Base-by-base conservation (phyloP, 257 asterid genomes). In the Ajuga chamaepitys region DNA sequence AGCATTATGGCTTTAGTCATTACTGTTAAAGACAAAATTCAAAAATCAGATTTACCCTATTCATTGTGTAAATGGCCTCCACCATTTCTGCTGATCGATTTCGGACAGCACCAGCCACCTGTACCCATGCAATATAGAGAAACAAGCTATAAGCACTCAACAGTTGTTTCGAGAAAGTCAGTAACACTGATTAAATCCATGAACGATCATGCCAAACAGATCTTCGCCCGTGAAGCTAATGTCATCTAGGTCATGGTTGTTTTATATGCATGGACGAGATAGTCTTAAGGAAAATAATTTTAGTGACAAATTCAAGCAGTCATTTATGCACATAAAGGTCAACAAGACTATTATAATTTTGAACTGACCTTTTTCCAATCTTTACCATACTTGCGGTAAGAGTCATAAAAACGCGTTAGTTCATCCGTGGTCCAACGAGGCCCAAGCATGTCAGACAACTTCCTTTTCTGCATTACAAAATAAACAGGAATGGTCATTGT, bases 331-430 rank as follows among this genome's bases (percentile, higher is more conserved):
- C 10, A 32, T 59, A 25, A 25, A 24, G 70, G 53, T 57, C 48
- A 45, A 65, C 14, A 7, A 26, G 26, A 54, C 50, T 37, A 54
- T 32, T 45, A 35, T 34, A 66, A 52, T 25, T 60, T 32, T 52
- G 64, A 64, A 77, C 95, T 61, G 18, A 91, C 96, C 98, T 91
- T 91, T 77, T 86, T 88, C 95, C 95, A 91, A 46, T 91, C 90
- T 82, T 81, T 85, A 58, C 91, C 89, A 71, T 88, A 68, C 74
- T 81, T 91, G 72, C 98, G 85, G 72, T 85, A 88, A 20, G 95
- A 86, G 26, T 91, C 90, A 75, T 91, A 91, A 72, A 91, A 91
- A 67, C 88, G 87, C 70, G 70, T 79, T 59, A 91, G 84, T 75
- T 88, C 96, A 73, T 85, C 95, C 77, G 73, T 77, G 63, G 79